These are phyloP conservation scores for Lentinus brumalis DNA, from an alignment of 768 basidiomycete genomes.

Conservation along the genomic window DNA sequence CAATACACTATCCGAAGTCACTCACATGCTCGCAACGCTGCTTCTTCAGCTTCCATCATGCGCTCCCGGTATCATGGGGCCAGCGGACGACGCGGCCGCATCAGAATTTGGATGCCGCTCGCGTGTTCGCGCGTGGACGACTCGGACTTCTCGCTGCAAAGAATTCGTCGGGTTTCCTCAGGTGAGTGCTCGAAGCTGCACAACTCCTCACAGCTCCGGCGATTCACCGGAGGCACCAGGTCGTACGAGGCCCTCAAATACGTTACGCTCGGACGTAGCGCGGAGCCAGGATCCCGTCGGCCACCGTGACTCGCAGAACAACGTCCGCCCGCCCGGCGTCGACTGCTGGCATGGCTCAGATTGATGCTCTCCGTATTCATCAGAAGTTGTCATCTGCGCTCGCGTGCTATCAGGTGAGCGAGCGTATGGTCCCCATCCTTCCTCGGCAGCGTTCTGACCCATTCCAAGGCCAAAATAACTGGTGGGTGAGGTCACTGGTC, in stretches of 20 bases:
- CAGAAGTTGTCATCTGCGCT: slow-evolving; percentile 8
- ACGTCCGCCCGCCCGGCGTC: neutral
- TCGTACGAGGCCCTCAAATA: neutral
- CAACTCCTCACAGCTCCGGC: slow-evolving; percentile 3
- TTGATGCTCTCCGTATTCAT: slow-evolving; percentile 11
- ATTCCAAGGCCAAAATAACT: slow-evolving; percentile 15
- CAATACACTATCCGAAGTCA: slow-evolving; percentile 2
- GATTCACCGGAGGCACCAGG: slow-evolving; percentile 15
- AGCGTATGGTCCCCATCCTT: neutral
- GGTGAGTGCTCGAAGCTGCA: neutral
- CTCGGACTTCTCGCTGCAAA: neutral
- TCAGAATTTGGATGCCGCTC: slow-evolving; percentile 11
- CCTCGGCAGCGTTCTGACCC: slow-evolving; percentile 10
- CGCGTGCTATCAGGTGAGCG: slow-evolving; percentile 9
- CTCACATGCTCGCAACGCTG: slow-evolving; percentile 3
- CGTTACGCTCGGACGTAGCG: slow-evolving; percentile 3
- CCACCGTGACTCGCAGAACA: neutral
- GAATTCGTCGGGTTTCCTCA: neutral
- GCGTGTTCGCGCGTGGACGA: slow-evolving; percentile 3
- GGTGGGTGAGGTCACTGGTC: slow-evolving; percentile 9
- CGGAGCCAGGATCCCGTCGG: neutral
- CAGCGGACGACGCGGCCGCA: slow-evolving; percentile 3
- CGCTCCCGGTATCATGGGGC: slow-evolving; percentile 15
- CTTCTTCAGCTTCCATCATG: slow-evolving; percentile 17
- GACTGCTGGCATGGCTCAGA: neutral